A percentile compares a stretch with the other conserved stretches of the same genome.
Conservation (phyloP, 2,329 filamentous ascomycete genomes). For the Rhinocladiella mackenziei region DNA sequence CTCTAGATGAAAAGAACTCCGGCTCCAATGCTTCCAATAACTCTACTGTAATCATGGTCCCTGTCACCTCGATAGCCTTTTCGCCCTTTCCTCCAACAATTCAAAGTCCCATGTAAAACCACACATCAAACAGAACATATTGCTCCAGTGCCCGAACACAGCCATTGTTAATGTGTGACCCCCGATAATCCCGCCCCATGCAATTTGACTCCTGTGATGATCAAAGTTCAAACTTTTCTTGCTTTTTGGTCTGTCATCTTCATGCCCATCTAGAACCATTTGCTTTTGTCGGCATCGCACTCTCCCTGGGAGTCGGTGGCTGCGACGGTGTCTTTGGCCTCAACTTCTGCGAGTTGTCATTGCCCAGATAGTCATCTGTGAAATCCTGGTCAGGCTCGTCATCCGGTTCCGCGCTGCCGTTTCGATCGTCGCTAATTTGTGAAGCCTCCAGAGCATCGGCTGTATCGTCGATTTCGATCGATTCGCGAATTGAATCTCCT, state of each 20-base stretch:
- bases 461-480: conserved; percentile 35
- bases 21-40: no score
- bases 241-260: background rate
- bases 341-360: conserved; percentile 2
- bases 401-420: conserved; percentile 27
- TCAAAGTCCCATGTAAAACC: no score
- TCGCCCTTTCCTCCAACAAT: no score
- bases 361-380: conserved; percentile 25
- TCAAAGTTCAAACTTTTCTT: background rate
- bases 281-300: background rate
- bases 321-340: conserved; percentile 1
- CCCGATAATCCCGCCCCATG: no score
- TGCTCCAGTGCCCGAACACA: no score
- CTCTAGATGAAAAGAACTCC: no score
- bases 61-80: no score
- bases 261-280: no score
- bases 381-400: conserved; percentile 24
- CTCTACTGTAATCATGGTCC: no score
- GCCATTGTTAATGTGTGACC: no score
- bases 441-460: conserved; percentile 17
- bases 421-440: conserved; percentile 37
- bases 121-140: no score
- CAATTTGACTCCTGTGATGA: no score
- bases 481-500: conserved; percentile 49
- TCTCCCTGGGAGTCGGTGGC: background rate